Conservation (phyloP, 169 alveolate genomes). For the Cryptosporidium ryanae region DNA sequence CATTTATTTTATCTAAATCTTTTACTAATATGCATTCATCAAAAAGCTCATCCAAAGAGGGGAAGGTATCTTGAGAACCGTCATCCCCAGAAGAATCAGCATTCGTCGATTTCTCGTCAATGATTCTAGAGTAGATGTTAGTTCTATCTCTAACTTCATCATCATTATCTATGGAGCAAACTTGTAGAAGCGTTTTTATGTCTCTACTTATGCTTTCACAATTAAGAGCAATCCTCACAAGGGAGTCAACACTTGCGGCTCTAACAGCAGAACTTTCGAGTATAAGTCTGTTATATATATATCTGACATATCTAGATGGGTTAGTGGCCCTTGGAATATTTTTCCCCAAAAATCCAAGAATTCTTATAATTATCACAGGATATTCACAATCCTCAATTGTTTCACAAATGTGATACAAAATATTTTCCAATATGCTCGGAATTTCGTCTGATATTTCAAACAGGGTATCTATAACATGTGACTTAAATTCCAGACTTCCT, state of each 20-base stretch:
- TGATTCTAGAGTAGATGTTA: slow-evolving; percentile 76
- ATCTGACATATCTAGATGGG: slow-evolving; percentile 93
- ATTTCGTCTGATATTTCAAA: slow-evolving; percentile 87
- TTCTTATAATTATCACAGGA: slow-evolving; percentile 87
- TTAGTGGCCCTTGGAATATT: slow-evolving; percentile 90
- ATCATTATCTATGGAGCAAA: slow-evolving; percentile 81
- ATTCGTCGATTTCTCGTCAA: slow-evolving; percentile 51
- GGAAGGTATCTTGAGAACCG: not conserved
- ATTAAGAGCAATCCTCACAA: slow-evolving; percentile 88
- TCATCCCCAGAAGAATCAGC: slow-evolving; percentile 27
- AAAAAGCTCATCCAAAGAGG: slow-evolving; percentile 34
- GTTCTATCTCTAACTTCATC: slow-evolving; percentile 85
- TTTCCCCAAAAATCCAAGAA: slow-evolving; percentile 90
- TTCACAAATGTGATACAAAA: slow-evolving; percentile 93
- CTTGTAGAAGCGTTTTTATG: slow-evolving; percentile 78
- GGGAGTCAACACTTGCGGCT: slow-evolving; percentile 96
- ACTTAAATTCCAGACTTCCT: slow-evolving; percentile 88
- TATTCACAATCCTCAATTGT: slow-evolving; percentile 98
- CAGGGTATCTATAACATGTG: slow-evolving; percentile 92
- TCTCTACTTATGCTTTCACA: slow-evolving; percentile 80
- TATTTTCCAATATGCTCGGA: slow-evolving; percentile 86
- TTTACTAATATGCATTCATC: slow-evolving; percentile 22
- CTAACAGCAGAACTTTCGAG: slow-evolving; percentile 95
- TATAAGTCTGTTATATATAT: slow-evolving; percentile 95
- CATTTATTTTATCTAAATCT: slow-evolving; percentile 2